phyloP scores from a whole-genome alignment of 2,329 filamentous ascomycete genomes.

The Aspergillus awamori region DNA sequence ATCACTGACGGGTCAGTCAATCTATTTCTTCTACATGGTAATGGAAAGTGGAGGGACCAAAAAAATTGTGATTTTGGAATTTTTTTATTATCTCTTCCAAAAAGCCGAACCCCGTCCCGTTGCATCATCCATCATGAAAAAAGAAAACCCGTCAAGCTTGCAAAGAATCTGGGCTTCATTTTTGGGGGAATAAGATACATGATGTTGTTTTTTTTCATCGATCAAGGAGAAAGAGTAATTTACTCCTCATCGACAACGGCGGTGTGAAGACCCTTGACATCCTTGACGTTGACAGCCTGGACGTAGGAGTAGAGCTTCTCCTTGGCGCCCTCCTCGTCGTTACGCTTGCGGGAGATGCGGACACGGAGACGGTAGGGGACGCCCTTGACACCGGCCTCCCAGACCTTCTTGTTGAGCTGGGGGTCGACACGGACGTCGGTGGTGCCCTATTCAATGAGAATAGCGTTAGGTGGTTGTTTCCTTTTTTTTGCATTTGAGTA shows the following conservation, averaged over 20 bases:
- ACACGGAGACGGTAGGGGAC: conserved; percentile 96
- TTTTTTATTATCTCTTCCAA: conserved; percentile 6
- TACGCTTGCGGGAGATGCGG: conserved; percentile 99
- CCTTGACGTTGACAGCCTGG: conserved; percentile 99
- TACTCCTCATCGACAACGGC: conserved; percentile 75
- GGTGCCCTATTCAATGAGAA: conserved; percentile 69
- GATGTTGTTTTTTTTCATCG: neutral
- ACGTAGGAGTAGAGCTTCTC: conserved; percentile 99
- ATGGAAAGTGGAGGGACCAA: neutral
- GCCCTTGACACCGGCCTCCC: conserved; percentile 98
- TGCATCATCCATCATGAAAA: neutral
- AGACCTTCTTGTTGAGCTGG: conserved; percentile 99
- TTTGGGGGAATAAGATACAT: neutral
- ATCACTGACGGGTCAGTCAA: too few species aligned
- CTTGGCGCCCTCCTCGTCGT: conserved; percentile 99
- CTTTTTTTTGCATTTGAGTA: neutral
- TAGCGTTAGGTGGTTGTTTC: conserved; percentile 11
- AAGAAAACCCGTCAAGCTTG: neutral
- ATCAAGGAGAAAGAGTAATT: conserved; percentile 23
- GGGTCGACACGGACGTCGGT: conserved; percentile 96
- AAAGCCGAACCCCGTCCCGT: too few species aligned
- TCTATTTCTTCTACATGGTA: too few species aligned
- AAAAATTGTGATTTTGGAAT: neutral
- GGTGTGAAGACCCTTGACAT: conserved; percentile 95
- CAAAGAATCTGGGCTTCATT: neutral